phyloP scores from a whole-genome alignment of 2,329 filamentous ascomycete species.

The Nemania diffusa region DNA sequence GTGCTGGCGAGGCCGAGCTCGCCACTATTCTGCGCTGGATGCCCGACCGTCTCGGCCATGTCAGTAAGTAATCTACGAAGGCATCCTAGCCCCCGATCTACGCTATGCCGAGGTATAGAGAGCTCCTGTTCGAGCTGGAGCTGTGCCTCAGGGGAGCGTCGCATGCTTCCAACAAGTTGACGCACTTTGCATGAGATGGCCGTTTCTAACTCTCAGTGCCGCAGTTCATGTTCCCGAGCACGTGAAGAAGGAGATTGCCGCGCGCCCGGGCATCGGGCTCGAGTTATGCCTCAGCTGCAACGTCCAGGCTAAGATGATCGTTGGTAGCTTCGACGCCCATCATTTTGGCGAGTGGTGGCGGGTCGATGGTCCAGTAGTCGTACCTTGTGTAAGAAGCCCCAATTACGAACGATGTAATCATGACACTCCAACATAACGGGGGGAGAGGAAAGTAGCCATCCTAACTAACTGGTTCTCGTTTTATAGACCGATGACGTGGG shows the following conservation, averaged over 20 bases:
- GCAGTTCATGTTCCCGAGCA: constrained; percentile 70
- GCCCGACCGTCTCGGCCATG: constrained; percentile 79
- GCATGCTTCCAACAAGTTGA: background rate
- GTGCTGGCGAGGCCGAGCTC: constrained; percentile 69
- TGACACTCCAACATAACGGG: background rate
- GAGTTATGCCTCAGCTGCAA: constrained; percentile 86
- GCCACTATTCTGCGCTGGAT: constrained; percentile 70
- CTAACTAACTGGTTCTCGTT: constrained; percentile 7
- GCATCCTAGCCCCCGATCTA: background rate
- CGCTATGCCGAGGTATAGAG: background rate
- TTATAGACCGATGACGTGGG: constrained; percentile 83
- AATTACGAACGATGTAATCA: background rate
- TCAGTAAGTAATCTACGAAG: constrained; percentile 55
- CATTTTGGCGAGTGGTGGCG: constrained; percentile 81
- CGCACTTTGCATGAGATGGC: background rate
- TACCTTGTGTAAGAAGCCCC: constrained; percentile 70
- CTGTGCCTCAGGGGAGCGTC: background rate
- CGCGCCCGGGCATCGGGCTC: constrained; percentile 65
- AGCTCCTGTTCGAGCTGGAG: background rate
- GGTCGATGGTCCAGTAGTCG: constrained; percentile 67
- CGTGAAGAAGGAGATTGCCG: constrained; percentile 65
- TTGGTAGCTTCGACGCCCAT: constrained; percentile 73
- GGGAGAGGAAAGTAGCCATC: background rate
- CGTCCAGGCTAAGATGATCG: constrained; percentile 78
- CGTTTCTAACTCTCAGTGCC: background rate